Conservation (phyloP, 1,284 basidiomycete species). For the Anthracocystis setariae region DNA sequence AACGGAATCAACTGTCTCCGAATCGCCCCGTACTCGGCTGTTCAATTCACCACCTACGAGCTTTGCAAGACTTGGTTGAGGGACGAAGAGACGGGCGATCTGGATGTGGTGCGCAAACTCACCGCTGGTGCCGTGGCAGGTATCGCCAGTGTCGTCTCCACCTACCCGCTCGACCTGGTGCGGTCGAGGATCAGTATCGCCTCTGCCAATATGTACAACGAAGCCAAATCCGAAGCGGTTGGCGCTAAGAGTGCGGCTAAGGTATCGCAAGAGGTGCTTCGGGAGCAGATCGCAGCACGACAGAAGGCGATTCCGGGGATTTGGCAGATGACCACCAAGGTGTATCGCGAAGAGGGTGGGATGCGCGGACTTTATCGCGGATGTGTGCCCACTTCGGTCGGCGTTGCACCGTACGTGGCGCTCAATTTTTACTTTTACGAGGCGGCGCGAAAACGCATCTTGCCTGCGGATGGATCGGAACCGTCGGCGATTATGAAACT, state of each 20-base stretch:
- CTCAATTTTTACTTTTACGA: slow-evolving; percentile 67
- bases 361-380: slow-evolving; percentile 87
- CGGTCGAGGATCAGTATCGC: slow-evolving; percentile 91
- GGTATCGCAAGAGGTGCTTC: slow-evolving; percentile 23
- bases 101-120: slow-evolving; percentile 85
- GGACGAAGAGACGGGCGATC: slow-evolving; percentile 69
- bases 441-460: slow-evolving; percentile 59
- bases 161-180: slow-evolving; percentile 92
- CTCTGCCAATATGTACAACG: slow-evolving; percentile 58
- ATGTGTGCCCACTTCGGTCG: slow-evolving; percentile 84
- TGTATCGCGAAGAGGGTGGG: slow-evolving; percentile 90
- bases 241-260: not conserved
- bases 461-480: slow-evolving; percentile 54
- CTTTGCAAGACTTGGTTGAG: slow-evolving; percentile 76
- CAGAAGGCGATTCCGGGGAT: slow-evolving; percentile 74
- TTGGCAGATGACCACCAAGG: slow-evolving; percentile 86
- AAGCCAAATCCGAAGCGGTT: slow-evolving; percentile 35
- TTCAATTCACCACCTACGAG: slow-evolving; percentile 90
- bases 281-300: slow-evolving; percentile 23
- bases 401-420: slow-evolving; percentile 88
- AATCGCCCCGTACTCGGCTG: slow-evolving; percentile 80
- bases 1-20: slow-evolving; percentile 90
- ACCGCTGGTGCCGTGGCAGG: slow-evolving; percentile 87
- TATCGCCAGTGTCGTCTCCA: slow-evolving; percentile 87
- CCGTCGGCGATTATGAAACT: slow-evolving; percentile 65